Base-by-base conservation (phyloP, 1,139 yeast genomes). In the Yarrowia galli region DNA sequence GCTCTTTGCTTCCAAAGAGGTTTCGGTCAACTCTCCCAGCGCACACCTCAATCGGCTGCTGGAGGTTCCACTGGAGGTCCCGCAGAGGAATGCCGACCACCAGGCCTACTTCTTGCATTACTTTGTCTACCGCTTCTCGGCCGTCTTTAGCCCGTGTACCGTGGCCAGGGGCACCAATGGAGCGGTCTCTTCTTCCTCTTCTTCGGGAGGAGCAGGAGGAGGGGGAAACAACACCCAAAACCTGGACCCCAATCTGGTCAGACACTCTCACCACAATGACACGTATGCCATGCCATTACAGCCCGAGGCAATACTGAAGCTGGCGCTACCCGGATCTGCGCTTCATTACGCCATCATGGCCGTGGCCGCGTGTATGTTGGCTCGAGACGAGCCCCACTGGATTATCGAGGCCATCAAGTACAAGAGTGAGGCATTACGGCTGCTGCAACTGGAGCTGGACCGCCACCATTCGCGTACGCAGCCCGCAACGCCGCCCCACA, bases 71-170 rank as follows among this genome's bases (percentile, higher is more conserved):
- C 56, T 61, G 25, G 53, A 54, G 13, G 61, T 54, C 8, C 61
- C 61, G 12, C 61, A 23, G 23, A 9, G 61, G 10, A 54, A 40
- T 48, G 46, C 46, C n/a, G 61, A 54, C 46, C 61, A 54, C 61
- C 61, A 54, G 61, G 61, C 61, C 49, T 28, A 58, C 49, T 36
- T 23, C n/a, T 16, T 58, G 58, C 28, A 58, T 36, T 25, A 53
- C 65, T 23, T 53, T 25, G 46, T 67, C 65, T 43, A 63, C 48
- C 58, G 69, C 28, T 40, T 54, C 28, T 63, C 67, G 40, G 38
- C 69, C 60, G 45, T 32, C 20, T 42, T 64, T 54, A 54, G 36
- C 46, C 61, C 61, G 18, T 54, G 61, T 38, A 12, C 61, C 22
- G 46, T 40, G 3, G 61, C 61, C 23, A 9, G 61, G 2, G 36